Evolutionary conservation across 352 stramenopile genomes (phyloP), one percentile per base, ranked within the genome.

Genomic region (Globisporangium cederbergense): DNA sequence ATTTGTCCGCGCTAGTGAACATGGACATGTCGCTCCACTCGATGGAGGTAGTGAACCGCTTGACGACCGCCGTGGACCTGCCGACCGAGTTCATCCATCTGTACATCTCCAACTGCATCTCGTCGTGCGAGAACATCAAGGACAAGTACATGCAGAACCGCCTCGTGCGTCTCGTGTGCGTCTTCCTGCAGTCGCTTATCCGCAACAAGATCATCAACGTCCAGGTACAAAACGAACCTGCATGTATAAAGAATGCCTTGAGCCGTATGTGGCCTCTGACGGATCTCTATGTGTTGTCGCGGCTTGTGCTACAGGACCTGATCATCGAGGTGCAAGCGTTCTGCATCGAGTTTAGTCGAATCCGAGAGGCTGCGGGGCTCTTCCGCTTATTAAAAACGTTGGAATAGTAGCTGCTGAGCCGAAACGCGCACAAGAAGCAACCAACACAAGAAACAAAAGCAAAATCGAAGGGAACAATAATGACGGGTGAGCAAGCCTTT

Each of bases 21-120:
- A 99, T 99, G 97, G 97, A 99, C 69, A 99, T 99, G 96, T 98
- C 89, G 38, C 83, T 99, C 18, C 96, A 99, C 74, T 98, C 90
- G 62, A 99, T 99, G 97, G 97, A 99, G 74, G 93, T 98, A 25
- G 93, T 98, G 77, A 98, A 98, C 75, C 88, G 91, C 38, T 66
- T 98, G 51, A 98, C 91, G 25, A 97, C 91, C 38, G 83, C 83
- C n/a, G 90, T 97, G 49, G 82, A 96, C 68, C 73, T 98, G 54
- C 96, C 97, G 66, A 97, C 95, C 8, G 97, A 99, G 78, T 99
- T 99, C 72, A 98, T 99, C 58, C 96, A 99, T 73, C 72, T 99
- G 70, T 99, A 98, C 78, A 99, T 99, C 75, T 98, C 91, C 25
- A 99, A 98, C 78, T 99, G 97, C 77, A 99, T 99, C 80, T 98